Evolutionary conservation across 495 filamentous ascomycete species (phyloP).

Genomic region (Peziza echinospora): DNA sequence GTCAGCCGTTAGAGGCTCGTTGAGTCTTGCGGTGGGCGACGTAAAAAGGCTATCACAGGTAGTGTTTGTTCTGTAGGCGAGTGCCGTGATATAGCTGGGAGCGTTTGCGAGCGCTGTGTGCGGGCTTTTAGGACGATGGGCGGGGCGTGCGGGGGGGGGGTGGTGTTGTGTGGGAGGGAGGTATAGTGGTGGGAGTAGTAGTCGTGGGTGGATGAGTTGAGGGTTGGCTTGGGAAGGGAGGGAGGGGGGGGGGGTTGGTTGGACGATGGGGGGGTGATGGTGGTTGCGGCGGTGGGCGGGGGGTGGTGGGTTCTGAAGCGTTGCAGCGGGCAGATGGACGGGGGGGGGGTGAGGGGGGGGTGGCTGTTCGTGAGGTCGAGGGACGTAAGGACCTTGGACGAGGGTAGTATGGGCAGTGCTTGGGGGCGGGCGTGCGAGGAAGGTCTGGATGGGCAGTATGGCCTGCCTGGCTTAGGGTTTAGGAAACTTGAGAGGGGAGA

Average conservation of each 20-base stretch:
- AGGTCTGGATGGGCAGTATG: too few species aligned
- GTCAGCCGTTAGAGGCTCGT: not conserved
- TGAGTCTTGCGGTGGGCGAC: conserved; percentile 3
- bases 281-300: not conserved
- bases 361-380: too few species aligned
- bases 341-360: too few species aligned
- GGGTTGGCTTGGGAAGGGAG: conserved; percentile 7
- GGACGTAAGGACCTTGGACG: too few species aligned
- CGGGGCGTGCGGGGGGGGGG: conserved; percentile 4
- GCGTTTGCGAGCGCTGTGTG: not conserved
- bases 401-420: too few species aligned
- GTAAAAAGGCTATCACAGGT: conserved; percentile 4
- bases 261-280: conserved; percentile 7
- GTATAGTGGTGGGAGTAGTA: conserved; percentile 1
- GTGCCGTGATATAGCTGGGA: conserved; percentile 2
- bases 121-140: not conserved
- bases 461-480: too few species aligned
- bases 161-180: conserved; percentile 4
- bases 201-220: conserved; percentile 11
- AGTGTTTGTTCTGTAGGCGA: conserved; percentile 6
- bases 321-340: too few species aligned
- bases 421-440: too few species aligned
- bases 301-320: too few species aligned
- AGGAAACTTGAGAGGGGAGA: too few species aligned
- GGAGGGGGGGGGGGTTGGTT: conserved; percentile 3